These are phyloP conservation scores for Metarhizium anisopliae DNA, from an alignment of 2,329 filamentous ascomycete species.

Conservation along the genomic window DNA sequence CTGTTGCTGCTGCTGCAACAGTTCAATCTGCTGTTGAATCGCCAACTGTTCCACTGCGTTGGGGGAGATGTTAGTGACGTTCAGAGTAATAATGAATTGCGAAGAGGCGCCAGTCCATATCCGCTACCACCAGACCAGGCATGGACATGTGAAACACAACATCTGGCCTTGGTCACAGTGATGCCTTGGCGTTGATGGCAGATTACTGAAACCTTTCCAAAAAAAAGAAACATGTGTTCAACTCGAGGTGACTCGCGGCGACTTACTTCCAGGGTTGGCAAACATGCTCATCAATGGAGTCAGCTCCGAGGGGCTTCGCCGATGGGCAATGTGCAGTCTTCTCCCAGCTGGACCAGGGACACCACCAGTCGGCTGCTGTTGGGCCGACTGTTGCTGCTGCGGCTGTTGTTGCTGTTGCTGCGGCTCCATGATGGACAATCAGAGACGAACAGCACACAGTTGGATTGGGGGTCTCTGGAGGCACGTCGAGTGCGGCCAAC, in stretches of 20 bases:
- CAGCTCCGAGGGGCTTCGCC: constrained; percentile 92
- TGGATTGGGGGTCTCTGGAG: background rate
- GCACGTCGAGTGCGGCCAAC: constrained; percentile 33
- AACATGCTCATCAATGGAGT: constrained; percentile 96
- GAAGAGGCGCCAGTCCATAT: background rate
- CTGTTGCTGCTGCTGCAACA: constrained; percentile 95
- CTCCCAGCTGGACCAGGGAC: constrained; percentile 71
- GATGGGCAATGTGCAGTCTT: constrained; percentile 93
- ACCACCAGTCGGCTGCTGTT: constrained; percentile 43
- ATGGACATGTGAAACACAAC: background rate
- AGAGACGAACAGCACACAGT: constrained; percentile 28
- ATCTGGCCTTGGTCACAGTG: background rate
- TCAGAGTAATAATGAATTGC: background rate
- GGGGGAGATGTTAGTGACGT: constrained; percentile 6
- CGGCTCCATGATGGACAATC: constrained; percentile 50
- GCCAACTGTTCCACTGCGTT: constrained; percentile 85
- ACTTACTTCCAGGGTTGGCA: constrained; percentile 55
- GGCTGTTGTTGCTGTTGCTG: constrained; percentile 42
- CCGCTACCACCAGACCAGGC: background rate
- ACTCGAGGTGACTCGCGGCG: constrained; percentile 6
- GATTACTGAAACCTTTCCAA: background rate
- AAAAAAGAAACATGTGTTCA: background rate
- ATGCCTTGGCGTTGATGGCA: background rate
- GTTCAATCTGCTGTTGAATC: constrained; percentile 96
- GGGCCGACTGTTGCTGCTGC: constrained; percentile 33